Evolutionary conservation across 306 rosid genomes (phyloP), one percentile per base, ranked within the genome.

Genomic region (Astragalus glycyphyllos): DNA sequence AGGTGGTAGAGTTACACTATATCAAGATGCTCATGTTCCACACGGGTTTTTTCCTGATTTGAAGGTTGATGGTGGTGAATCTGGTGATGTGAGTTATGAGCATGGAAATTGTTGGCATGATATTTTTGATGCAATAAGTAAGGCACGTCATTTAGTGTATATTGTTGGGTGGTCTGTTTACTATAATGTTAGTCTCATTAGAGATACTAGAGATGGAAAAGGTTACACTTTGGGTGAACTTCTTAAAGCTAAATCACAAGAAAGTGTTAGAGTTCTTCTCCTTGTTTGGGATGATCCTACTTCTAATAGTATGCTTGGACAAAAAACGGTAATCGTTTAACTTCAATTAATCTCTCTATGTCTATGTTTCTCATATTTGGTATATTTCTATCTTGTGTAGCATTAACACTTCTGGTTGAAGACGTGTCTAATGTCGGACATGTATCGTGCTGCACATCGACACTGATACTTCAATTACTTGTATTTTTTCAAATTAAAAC

Each of bases 211-310:
- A 38, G 77, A 78, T 49, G 80, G 49, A 11, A 71, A 67, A 31
- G 65, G 70, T 65, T 67, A 46, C 63, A 83, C 66, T 23, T 75
- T 93, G 63, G 97, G 98, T 50, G 89, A 90, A 13, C 90, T 93
- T 80, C 92, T 90, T 29, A 93, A 87, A 77, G 58, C 73, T 7
- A 93, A 93, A 77, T 93, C 96, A 44, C 90, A 84, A 69, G 97
- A 93, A 84, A 96, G 97, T 74, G 94, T 88, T 44, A 87, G 92
- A 80, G 96, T 93, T 65, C 70, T 90, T 79, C 92, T 93, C 32
- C 96, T 93, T 72, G 84, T 93, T 44, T 93, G 97, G 97, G 98
- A 88, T 61, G 97, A 93, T 84, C 98, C 96, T 49, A 88, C 94
- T 71, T 93, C 98, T 32, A 75, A 46, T 7, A 88, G 86, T 72